Conservation (phyloP, 2,329 filamentous ascomycete species). For the Cordyceps militaris region DNA sequence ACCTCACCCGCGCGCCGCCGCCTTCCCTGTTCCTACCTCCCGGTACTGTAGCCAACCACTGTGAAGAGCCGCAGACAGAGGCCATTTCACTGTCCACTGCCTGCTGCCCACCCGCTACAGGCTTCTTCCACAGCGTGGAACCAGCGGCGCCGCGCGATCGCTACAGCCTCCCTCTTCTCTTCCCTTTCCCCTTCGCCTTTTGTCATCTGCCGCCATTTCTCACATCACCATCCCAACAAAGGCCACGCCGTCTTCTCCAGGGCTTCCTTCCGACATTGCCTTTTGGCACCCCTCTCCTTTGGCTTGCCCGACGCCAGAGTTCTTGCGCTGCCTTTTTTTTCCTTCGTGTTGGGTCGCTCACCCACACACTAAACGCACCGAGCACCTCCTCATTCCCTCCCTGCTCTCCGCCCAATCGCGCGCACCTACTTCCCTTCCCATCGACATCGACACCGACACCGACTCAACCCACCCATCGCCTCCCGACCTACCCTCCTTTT, state of each 20-base stretch:
- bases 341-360: background rate
- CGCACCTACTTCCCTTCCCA: background rate
- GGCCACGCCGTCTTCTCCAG: background rate
- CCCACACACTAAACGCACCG: background rate
- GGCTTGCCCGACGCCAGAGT: background rate
- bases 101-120: background rate
- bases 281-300: background rate
- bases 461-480: background rate
- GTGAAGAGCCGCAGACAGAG: background rate
- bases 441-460: background rate
- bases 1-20: background rate
- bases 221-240: background rate
- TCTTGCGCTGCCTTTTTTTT: background rate
- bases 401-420: conserved; percentile 5
- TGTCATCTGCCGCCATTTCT: background rate
- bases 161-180: conserved; percentile 1
- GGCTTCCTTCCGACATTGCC: background rate
- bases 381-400: conserved; percentile 2
- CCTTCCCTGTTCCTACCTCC: background rate
- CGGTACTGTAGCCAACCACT: background rate
- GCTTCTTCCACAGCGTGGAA: background rate
- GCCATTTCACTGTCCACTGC: too few species aligned
- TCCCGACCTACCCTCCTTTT: background rate
- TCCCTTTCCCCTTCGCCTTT: background rate
- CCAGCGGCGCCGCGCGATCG: conserved; percentile 2